These are phyloP conservation scores for Diaporthe vaccinii DNA, from an alignment of 2,329 filamentous ascomycete genomes.

Conservation along the genomic window DNA sequence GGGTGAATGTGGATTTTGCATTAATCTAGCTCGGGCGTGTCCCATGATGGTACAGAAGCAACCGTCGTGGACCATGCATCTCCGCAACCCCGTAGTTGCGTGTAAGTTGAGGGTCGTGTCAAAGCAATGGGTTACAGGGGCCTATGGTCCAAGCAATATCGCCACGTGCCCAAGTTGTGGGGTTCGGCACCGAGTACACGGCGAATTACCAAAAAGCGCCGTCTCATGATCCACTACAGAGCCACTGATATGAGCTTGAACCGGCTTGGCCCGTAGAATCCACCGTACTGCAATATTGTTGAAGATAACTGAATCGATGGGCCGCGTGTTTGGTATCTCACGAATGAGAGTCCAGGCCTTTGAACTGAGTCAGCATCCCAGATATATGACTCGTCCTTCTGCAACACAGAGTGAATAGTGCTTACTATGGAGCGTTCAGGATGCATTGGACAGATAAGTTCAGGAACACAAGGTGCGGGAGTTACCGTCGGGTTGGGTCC, in stretches of 20 bases:
- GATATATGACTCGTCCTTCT: background rate
- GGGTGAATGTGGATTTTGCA: background rate
- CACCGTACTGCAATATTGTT: background rate
- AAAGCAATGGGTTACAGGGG: background rate
- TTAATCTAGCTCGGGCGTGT: background rate
- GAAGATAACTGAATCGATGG: conserved; percentile 1
- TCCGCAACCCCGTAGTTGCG: background rate
- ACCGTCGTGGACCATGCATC: background rate
- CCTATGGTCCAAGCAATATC: background rate
- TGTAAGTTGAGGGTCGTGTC: background rate
- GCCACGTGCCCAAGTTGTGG: conserved; percentile 9
- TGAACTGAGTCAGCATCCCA: conserved; percentile 7
- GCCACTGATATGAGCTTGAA: background rate
- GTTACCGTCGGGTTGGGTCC: background rate
- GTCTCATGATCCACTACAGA: background rate
- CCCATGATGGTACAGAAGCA: background rate
- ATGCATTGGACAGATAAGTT: background rate
- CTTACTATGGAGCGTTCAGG: background rate
- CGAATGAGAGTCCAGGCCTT: background rate
- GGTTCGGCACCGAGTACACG: conserved; percentile 8
- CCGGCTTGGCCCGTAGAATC: background rate
- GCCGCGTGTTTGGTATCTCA: background rate
- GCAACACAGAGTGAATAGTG: background rate
- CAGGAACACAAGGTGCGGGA: conserved; percentile 1
- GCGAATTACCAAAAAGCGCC: background rate